Base-by-base conservation (phyloP, 78 protist species). In the Dictyostelium purpureum region DNA sequence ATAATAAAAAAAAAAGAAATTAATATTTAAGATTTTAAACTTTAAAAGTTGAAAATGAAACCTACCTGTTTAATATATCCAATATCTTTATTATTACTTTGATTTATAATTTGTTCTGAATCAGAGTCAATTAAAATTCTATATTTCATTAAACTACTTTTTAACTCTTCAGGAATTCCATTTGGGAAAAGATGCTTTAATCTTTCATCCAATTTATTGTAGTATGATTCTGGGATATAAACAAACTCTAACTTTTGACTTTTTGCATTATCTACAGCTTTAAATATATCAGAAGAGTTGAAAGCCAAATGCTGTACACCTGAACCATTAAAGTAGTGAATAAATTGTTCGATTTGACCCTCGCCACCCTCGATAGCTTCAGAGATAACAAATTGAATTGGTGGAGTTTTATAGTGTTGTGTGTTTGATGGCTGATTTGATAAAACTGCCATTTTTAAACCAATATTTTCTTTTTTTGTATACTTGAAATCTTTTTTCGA, bases 271-370 rank as follows among this genome's bases (percentile, higher is more conserved):
- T 73, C 66, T 2, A 85, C 82, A 11, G 92, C 61, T 26, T 70
- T 21, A 43, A 73, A 85, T 19, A 85, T 85, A 73, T 74, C 52
- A 42, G 26, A 18, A 4, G 92, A 37, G 33, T 61, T 33, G 35
- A 73, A 85, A 11, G 92, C 92, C 11, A 85, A 73, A 73, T 85
- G 92, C 59, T 85, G 92, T 19, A 85, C 66, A 12, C 92, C 92
- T n/a, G 71, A 42, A 2, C 92, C 92, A 45, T 65, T 65, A 37
- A 56, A 56, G 71, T 56, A 85, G 19, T 73, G 49, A 26, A 85
- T 42, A 59, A 42, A 85, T 47, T 85, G 92, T 45, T 85, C 92
- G 1, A 85, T 66, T 85, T 85, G 92, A 57, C 92, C 92, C 28
- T 73, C 69, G 12, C 92, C 92, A 43, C 51, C 75, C 4, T 19